Conservation (phyloP, 2,329 filamentous ascomycete species). For the Lasiodiplodia sp. region DNA sequence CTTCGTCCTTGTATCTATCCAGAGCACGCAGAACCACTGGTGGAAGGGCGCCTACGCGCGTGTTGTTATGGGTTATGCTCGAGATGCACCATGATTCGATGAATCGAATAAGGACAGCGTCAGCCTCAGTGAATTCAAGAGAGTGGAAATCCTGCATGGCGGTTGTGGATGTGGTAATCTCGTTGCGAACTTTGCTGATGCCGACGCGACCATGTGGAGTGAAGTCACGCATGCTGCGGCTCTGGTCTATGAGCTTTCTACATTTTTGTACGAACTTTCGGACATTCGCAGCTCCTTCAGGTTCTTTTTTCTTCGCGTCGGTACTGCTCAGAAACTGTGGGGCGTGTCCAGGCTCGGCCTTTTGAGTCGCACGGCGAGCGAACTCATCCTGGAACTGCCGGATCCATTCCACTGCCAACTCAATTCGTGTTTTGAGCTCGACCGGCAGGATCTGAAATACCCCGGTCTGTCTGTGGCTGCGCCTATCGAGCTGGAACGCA, state of each 20-base stretch:
- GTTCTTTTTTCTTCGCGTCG: neutral
- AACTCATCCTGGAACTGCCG: conserved; percentile 61
- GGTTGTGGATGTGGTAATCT: conserved; percentile 35
- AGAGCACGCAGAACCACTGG: conserved; percentile 69
- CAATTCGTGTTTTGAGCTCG: conserved; percentile 61
- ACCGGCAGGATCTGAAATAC: conserved; percentile 70
- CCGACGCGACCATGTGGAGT: conserved; percentile 45
- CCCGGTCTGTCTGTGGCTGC: conserved; percentile 59
- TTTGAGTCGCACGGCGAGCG: conserved; percentile 35
- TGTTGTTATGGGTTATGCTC: conserved; percentile 43
- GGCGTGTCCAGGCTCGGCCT: too few species aligned
- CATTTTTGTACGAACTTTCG: conserved; percentile 52
- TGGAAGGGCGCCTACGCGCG: conserved; percentile 67
- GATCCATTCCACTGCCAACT: conserved; percentile 60
- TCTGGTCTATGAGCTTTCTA: conserved; percentile 47
- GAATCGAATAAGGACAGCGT: conserved; percentile 69
- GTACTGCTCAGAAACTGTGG: too few species aligned
- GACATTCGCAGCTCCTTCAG: conserved; percentile 40
- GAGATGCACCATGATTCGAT: conserved; percentile 67
- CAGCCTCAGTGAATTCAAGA: conserved; percentile 57
- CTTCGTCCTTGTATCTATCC: conserved; percentile 64
- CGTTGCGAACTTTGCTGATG: conserved; percentile 44
- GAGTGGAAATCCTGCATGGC: conserved; percentile 34
- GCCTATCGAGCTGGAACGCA: conserved; percentile 64
- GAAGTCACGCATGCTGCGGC: conserved; percentile 48